Conservation (phyloP, 1,139 yeast genomes). For the Yamadazyma trypodendri region DNA sequence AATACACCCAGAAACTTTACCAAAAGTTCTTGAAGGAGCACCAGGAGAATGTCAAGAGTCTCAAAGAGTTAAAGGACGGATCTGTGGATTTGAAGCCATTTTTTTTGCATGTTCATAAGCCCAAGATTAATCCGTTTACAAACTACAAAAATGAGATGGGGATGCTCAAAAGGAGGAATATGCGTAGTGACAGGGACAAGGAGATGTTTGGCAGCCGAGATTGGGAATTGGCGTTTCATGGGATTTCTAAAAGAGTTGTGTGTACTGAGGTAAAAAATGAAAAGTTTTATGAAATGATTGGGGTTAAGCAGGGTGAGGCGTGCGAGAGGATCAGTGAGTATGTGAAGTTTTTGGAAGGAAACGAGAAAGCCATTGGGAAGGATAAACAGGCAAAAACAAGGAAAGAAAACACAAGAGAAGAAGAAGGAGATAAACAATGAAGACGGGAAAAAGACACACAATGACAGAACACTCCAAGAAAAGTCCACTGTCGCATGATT, state of each 20-base stretch:
- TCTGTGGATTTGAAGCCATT: slow-evolving; percentile 23
- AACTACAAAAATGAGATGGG: slow-evolving; percentile 21
- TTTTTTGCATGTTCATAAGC: slow-evolving; percentile 45
- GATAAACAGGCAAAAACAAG: background rate
- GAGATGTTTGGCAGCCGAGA: slow-evolving; percentile 21
- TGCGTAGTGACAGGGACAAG: slow-evolving; percentile 20
- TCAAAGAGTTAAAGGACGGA: slow-evolving; percentile 9
- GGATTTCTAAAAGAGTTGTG: slow-evolving; percentile 35
- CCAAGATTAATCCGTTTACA: slow-evolving; percentile 36
- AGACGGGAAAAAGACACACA: too few relatives aligned
- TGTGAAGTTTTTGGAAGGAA: slow-evolving; percentile 27
- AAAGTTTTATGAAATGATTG: slow-evolving; percentile 5
- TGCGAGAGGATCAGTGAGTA: slow-evolving; percentile 26
- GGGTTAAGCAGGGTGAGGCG: slow-evolving; percentile 20
- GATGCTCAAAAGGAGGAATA: slow-evolving; percentile 21
- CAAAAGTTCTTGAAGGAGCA: slow-evolving; percentile 20
- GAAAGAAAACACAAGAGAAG: background rate
- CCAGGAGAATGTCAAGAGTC: slow-evolving; percentile 8
- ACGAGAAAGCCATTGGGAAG: slow-evolving; percentile 4
- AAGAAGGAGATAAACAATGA: background rate
- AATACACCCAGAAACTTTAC: slow-evolving; percentile 22
- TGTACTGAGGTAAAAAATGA: slow-evolving; percentile 27
- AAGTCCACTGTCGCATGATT: too few relatives aligned
- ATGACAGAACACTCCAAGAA: too few relatives aligned
- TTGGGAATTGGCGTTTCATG: slow-evolving; percentile 38